Conservation (phyloP, 75 land plant species). For the Chamaecyparis obtusa region DNA sequence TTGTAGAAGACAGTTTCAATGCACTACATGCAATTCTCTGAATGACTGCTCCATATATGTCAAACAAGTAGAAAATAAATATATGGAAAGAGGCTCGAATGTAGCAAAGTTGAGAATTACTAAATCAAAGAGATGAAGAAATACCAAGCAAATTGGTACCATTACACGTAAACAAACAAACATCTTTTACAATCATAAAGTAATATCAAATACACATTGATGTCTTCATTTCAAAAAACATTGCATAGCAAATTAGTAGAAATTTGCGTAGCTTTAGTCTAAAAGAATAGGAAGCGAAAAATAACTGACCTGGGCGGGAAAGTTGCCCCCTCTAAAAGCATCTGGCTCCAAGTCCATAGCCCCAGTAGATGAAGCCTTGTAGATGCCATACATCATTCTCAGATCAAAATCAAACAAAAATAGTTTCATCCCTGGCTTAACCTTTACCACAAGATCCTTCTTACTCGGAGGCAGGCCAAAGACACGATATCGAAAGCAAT, state of each 20-base stretch:
- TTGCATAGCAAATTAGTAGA: neutral
- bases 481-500: slow-evolving; percentile 47
- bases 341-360: slow-evolving; percentile 34
- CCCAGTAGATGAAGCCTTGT: slow-evolving; percentile 38
- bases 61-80: no score
- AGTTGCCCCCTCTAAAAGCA: slow-evolving; percentile 40
- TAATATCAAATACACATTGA: neutral
- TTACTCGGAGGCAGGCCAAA: slow-evolving; percentile 59
- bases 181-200: no score
- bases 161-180: no score
- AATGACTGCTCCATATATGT: neutral
- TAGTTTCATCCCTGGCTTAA: slow-evolving; percentile 46
- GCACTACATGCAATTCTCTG: no score
- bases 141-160: neutral
- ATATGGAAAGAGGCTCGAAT: no score
- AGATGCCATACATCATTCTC: slow-evolving; percentile 69
- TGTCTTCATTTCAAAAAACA: neutral
- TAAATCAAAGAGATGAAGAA: no score
- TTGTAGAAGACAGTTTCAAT: no score
- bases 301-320: slow-evolving; percentile 46
- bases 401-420: slow-evolving; percentile 61
- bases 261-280: neutral
- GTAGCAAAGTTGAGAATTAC: no score
- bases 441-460: slow-evolving; percentile 38
- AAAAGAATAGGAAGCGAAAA: neutral